Base-by-base conservation (phyloP, 163 green algal genomes). In the Chlorella variabilis region DNA sequence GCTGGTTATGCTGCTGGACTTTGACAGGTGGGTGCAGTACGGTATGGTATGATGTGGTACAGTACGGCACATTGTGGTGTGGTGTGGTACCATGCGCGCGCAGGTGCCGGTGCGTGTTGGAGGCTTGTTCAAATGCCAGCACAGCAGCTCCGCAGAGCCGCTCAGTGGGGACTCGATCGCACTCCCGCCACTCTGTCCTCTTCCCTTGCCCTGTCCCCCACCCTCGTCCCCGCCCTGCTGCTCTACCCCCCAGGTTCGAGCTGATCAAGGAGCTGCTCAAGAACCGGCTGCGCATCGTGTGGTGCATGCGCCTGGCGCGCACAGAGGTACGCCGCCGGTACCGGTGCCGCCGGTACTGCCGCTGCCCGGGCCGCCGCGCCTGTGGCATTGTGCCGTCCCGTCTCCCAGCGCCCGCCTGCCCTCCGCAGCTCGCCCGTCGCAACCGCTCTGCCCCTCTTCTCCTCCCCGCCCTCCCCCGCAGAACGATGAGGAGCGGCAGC, bases 211-310 rank as follows among this genome's bases (percentile, higher is more conserved):
- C n/a, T n/a, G n/a, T n/a, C n/a, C n/a, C n/a, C n/a, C n/a, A n/a
- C n/a, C n/a, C n/a, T n/a, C n/a, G n/a, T n/a, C n/a, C n/a, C n/a
- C n/a, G n/a, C n/a, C n/a, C 45, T 15, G 11, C 45, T 54, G 45
- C 45, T 15, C 58, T 66, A 23, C 58, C 25, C 5, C 58, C 36
- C 38, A 73, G 65, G 78, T 99, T 99, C 86, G 93, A 96, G 59
- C 87, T 99, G 27, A 95, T 99, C 89, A 99, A 99, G 91, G 86
- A 96, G 87, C 92, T 99, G 82, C 79, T 99, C 71, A 78, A 85
- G 25, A 98, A 99, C 85, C 78, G 94, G 62, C 77, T 93, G 29
- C 94, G 92, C 77, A 91, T 99, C 39, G 96, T 98, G 77, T 99
- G 95, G 95, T 99, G 97, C 91, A 98, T 92, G 51, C 87, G 87